Evolutionary conservation across 2,329 filamentous ascomycete genomes (phyloP), one percentile per base, ranked within the genome.

Genomic region (Corynespora cassiicola): DNA sequence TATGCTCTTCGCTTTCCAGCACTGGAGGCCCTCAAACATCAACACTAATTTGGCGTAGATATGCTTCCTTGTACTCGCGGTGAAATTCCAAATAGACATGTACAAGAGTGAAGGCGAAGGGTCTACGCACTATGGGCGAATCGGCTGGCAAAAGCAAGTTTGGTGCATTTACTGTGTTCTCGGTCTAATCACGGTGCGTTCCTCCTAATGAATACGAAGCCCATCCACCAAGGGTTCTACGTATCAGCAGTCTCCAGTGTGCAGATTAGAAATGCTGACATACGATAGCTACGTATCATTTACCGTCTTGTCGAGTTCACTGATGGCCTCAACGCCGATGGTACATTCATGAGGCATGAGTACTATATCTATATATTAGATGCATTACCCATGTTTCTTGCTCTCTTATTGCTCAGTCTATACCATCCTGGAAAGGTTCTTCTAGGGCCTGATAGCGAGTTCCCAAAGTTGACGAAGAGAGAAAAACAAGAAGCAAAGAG

Each of bases 261-360:
- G 38, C 31, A 6, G 9, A 21, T 9, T n/a, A 20, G 12, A 42
- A 38, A 8, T 24, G 22, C 22, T 24, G n/a, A 24, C n/a, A 24
- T 7, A 8, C 7, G n/a, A 7, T 24, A 24, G 22, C 47, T 58
- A 18, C 77, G 82, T 21, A 84, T 85, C 56, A 75, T 82, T 47
- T 86, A 78, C 63, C 79, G 81, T 19, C 69, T 86, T 2, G 61
- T 72, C 35, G 80, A 86, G 57, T 85, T 78, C 52, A 69, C 71
- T 0, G 65, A 68, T 4, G 78, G 77, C 8, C 53, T 75, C 14
- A 61, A 63, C 25, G 48, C 62, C n/a, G 23, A 31, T 11, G 78
- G 77, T 52, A 63, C 68, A 0, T 64, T 80, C 14, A 72, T 76
- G 0, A 71, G 61, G 26, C 68, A 80, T 44, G 79, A 83, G 50